phyloP scores from a whole-genome alignment of 371 early-diverging fungal species.

The Mucor saturninus region DNA sequence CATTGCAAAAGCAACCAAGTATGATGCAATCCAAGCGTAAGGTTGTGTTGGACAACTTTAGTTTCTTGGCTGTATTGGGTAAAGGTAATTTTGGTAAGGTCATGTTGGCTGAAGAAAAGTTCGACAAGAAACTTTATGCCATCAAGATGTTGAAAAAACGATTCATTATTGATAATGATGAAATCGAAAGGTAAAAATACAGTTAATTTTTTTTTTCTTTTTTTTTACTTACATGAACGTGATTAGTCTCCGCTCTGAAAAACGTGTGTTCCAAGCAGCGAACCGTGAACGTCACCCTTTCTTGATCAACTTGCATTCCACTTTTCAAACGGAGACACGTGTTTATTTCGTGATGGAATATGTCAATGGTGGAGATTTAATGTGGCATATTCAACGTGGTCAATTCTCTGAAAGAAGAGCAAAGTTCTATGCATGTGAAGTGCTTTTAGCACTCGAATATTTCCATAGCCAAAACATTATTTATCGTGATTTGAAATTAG shows the following conservation, averaged over 20 bases:
- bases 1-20: conserved; percentile 18
- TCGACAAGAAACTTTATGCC: conserved; percentile 81
- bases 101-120: conserved; percentile 92
- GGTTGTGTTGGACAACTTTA: conserved; percentile 78
- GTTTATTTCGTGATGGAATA: conserved; percentile 99
- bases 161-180: conserved; percentile 90
- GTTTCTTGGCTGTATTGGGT: conserved; percentile 92
- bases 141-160: conserved; percentile 98
- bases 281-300: conserved; percentile 93
- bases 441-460: conserved; percentile 93
- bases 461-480: conserved; percentile 94
- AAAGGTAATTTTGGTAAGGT: conserved; percentile 99
- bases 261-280: conserved; percentile 89
- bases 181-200: conserved; percentile 72
- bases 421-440: conserved; percentile 97
- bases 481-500: conserved; percentile 98
- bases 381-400: conserved; percentile 93
- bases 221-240: neutral
- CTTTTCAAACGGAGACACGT: conserved; percentile 92
- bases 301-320: conserved; percentile 94
- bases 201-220: too few species aligned
- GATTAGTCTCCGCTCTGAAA: conserved; percentile 85
- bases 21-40: conserved; percentile 37
- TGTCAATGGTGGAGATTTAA: conserved; percentile 98
- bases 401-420: conserved; percentile 87